A percentile compares a stretch with the other conserved stretches of the same genome.
phyloP scores from a whole-genome alignment of 2,329 filamentous ascomycete species.

The Blastomyces gilchristii region DNA sequence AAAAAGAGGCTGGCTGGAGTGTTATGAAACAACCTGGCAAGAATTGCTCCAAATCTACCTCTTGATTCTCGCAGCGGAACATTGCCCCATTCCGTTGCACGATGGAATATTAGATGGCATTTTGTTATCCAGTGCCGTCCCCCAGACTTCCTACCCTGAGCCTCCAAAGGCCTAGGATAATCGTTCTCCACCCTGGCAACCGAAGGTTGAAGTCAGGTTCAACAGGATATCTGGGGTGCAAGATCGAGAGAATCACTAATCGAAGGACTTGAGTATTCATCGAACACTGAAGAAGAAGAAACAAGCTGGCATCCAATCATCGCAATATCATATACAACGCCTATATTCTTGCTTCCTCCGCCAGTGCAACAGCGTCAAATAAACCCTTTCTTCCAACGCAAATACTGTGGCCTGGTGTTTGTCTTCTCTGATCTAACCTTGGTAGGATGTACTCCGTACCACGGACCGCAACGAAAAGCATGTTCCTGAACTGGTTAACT shows the following conservation, averaged over 20 bases:
- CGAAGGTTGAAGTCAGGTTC: background rate
- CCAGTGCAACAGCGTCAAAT: too few relatives aligned
- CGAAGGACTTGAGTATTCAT: background rate
- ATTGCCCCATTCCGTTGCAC: background rate
- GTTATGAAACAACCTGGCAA: background rate
- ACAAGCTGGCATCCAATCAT: too few relatives aligned
- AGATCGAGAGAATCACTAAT: too few relatives aligned
- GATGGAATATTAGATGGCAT: background rate
- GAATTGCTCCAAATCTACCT: background rate
- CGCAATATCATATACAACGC: too few relatives aligned
- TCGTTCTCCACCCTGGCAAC: background rate
- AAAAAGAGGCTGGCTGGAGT: slow-evolving; percentile 14
- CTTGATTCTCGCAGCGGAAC: background rate
- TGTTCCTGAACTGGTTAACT: background rate
- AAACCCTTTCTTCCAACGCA: too few relatives aligned
- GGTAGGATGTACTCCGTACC: background rate
- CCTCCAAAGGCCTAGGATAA: background rate
- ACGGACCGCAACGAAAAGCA: background rate
- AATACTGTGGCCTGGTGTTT: too few relatives aligned
- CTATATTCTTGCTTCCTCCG: too few relatives aligned
- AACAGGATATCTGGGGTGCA: background rate
- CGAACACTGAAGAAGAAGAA: background rate
- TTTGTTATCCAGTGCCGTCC: background rate
- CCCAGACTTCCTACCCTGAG: background rate
- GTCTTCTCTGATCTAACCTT: background rate